phyloP scores from a whole-genome alignment of 1,139 yeast genomes.

The Nakaseomyces kungkrabaensis region DNA sequence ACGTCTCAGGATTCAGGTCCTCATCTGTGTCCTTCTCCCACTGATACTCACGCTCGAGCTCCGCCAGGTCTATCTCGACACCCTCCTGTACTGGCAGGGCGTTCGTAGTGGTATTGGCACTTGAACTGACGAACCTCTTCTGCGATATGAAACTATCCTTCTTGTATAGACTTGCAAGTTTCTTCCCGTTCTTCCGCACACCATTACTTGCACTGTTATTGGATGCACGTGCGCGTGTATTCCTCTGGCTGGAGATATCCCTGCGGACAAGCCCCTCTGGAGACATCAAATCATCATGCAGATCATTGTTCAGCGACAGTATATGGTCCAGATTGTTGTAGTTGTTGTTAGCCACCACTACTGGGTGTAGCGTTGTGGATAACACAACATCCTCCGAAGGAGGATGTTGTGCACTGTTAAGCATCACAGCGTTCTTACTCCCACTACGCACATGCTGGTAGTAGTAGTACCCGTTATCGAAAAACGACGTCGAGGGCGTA shows the following conservation, averaged over 20 bases:
- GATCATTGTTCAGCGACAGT: constrained; percentile 1
- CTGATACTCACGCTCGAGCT: background rate
- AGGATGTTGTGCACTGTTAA: background rate
- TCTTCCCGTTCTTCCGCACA: background rate
- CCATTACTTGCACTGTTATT: background rate
- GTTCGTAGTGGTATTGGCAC: background rate
- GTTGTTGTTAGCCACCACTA: constrained; percentile 6
- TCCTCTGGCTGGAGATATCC: background rate
- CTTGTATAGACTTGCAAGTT: background rate
- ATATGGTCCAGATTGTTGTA: constrained; percentile 4
- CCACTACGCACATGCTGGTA: constrained; percentile 2
- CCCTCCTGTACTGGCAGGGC: background rate
- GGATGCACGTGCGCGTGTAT: background rate
- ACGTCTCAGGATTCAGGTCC: constrained; percentile 20
- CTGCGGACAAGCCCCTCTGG: background rate
- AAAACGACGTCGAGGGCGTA: constrained; percentile 2
- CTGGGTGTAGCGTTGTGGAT: constrained; percentile 3
- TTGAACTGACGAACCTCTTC: background rate
- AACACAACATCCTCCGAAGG: background rate
- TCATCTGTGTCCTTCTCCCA: constrained; percentile 28
- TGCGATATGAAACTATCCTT: background rate
- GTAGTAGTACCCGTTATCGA: constrained; percentile 6
- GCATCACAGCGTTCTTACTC: background rate
- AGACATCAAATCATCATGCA: background rate
- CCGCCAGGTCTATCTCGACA: background rate